Base-by-base conservation (phyloP, 129 eudicot genomes). In the Logfia minima region DNA sequence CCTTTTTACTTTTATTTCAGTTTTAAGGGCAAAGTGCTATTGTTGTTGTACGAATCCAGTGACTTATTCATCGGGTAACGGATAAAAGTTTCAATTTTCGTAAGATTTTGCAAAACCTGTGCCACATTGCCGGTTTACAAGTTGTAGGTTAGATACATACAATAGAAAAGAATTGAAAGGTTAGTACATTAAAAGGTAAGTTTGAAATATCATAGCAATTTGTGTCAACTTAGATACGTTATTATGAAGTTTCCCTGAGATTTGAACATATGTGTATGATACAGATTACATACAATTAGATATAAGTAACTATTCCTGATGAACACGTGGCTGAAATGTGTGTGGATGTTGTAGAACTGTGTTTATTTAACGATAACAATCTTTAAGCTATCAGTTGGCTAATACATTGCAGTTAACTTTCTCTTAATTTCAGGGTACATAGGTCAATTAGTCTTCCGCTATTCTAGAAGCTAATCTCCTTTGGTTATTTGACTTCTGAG, bases 361-460 rank as follows among this genome's bases (percentile, higher is more conserved):
- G 45, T 39, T 39, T 39, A 39, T 45, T 41, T 13, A 13, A 45
- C 53, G 5, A 45, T 45, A 45, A 45, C 53, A 10, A 3, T 45
- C 53, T 35, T 35, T 59, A 45, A 52, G 66, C 72, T 13, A 0
- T 41, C 18, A 28, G 17, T 66, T 77, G 18, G 18, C 81, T 67
- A 32, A 77, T 55, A 24, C 37, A 67, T 76, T 55, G 66, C 59
- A 34, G n/a, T 55, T 67, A 34, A 23, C 22, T 77, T 67, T 55
- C 3, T 59, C 67, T 58, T 68, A 17, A 56, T 80, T 74, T 43
- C 84, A 81, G 80, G 80, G 18, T 26, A 37, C 23, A 58, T 58
- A 34, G 74, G 66, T 75, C 6, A 21, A 68, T 19, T 64, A 29
- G 26, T 45, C 18, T 52, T 53, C 37, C 37, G 53, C 68, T 32